These are phyloP conservation scores for Epichloe coenophiala DNA, from an alignment of 2,329 filamentous ascomycete species.

Conservation along the genomic window DNA sequence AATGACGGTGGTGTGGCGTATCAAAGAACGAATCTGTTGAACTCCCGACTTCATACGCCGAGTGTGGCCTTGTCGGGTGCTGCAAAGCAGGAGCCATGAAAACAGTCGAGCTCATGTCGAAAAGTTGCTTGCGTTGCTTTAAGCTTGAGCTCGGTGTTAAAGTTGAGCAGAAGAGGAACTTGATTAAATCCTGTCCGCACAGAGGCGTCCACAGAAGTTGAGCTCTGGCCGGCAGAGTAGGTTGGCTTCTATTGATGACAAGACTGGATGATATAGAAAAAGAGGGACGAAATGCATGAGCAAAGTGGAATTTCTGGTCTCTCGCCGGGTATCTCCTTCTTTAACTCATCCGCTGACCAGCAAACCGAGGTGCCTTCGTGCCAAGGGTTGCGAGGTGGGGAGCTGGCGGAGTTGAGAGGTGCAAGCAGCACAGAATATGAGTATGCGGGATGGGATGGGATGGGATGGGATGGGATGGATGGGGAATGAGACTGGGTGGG, in stretches of 20 bases:
- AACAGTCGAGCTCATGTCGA: constrained; percentile 3
- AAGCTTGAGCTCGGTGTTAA: too few species aligned
- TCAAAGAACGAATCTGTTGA: constrained; percentile 1
- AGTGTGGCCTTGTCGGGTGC: constrained; percentile 2
- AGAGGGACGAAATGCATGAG: neutral
- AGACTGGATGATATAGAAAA: too few species aligned
- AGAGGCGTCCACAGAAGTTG: neutral
- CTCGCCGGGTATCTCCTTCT: neutral
- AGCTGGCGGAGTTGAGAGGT: neutral
- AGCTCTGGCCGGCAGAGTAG: constrained; percentile 7
- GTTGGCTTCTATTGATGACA: neutral
- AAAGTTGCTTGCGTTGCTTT: neutral
- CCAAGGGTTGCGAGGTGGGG: neutral
- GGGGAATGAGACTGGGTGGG: neutral
- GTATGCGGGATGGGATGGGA: neutral
- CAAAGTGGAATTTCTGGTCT: too few species aligned
- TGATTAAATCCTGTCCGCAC: neutral
- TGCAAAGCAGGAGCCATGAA: constrained; percentile 4
- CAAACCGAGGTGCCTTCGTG: neutral
- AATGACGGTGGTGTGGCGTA: neutral
- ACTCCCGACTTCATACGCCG: constrained; percentile 1
- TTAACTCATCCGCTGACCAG: neutral
- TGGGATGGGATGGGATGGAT: neutral
- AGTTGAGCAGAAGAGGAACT: neutral
- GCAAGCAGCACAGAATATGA: neutral